Evolutionary conservation across 306 rosid species (phyloP).

Genomic region (Prunus fruticosa): DNA sequence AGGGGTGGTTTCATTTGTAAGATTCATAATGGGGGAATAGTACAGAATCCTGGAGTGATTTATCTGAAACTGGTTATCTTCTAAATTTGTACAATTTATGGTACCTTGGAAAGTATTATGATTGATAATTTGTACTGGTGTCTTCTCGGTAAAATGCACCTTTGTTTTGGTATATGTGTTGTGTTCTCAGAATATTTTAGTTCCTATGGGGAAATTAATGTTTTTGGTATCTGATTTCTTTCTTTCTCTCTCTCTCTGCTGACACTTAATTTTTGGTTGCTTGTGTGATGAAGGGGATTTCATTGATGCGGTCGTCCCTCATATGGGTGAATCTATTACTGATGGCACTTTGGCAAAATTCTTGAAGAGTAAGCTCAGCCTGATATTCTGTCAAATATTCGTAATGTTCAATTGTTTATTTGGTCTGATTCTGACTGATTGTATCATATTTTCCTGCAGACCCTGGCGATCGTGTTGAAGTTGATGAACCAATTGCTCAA

Average conservation of each 20-base stretch:
- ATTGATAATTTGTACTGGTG: background rate
- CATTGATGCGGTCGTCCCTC: slow-evolving; percentile 77
- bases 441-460: slow-evolving; percentile 41
- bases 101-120: background rate
- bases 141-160: background rate
- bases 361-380: slow-evolving; percentile 60
- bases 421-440: slow-evolving; percentile 13
- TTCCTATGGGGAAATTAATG: background rate
- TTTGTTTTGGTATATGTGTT: background rate
- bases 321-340: slow-evolving; percentile 74
- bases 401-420: background rate
- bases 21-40: background rate
- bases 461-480: slow-evolving; percentile 67
- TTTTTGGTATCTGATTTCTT: background rate
- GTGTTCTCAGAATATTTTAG: background rate
- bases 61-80: background rate
- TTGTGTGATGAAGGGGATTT: slow-evolving; percentile 52
- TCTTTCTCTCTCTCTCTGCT: too few relatives aligned
- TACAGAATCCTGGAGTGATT: background rate
- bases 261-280: slow-evolving; percentile 20
- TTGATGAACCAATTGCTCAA: slow-evolving; percentile 83
- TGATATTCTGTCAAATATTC: background rate
- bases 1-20: background rate
- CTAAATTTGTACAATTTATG: background rate
- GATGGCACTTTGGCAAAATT: slow-evolving; percentile 77